Percentiles rank a stretch among this genome's conserved stretches.
Conservation (phyloP, 768 basidiomycete genomes). For the Leccinum arenicola region DNA sequence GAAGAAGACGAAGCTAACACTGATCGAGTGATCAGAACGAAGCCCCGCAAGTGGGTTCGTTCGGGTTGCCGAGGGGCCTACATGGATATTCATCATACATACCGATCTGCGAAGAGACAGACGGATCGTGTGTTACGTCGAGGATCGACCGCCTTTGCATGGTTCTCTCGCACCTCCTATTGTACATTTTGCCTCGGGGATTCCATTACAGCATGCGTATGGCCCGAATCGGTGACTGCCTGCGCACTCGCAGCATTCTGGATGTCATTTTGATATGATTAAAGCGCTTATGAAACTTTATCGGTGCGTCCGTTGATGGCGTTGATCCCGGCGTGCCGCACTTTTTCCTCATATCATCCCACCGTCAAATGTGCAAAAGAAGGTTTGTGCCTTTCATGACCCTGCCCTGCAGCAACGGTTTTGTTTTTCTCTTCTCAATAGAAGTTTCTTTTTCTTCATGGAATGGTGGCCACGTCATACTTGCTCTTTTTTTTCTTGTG, state of each 20-base stretch:
- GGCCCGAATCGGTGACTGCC: conserved; percentile 9
- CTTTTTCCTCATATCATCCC: conserved; percentile 14
- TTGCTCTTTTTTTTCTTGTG: background rate
- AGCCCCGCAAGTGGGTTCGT: conserved; percentile 16
- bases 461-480: conserved; percentile 23
- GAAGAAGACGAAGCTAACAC: conserved; percentile 26
- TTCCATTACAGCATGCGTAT: conserved; percentile 25
- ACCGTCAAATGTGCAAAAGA: conserved; percentile 19
- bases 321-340: conserved; percentile 25
- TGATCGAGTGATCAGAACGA: conserved; percentile 24
- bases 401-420: background rate
- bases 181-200: conserved; percentile 11
- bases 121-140: conserved; percentile 11
- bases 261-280: conserved; percentile 25
- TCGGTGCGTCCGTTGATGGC: conserved; percentile 22
- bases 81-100: conserved; percentile 6
- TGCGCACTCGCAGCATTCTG: conserved; percentile 15
- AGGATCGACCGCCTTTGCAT: conserved; percentile 21
- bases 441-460: conserved; percentile 18
- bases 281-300: conserved; percentile 30
- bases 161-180: conserved; percentile 4
- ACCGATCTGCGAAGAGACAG: conserved; percentile 17
- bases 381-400: conserved; percentile 19
- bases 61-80: conserved; percentile 16
- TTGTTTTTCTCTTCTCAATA: conserved; percentile 8